phyloP scores from a whole-genome alignment of 371 early-diverging fungal species.

The Umbelopsis sp. region DNA sequence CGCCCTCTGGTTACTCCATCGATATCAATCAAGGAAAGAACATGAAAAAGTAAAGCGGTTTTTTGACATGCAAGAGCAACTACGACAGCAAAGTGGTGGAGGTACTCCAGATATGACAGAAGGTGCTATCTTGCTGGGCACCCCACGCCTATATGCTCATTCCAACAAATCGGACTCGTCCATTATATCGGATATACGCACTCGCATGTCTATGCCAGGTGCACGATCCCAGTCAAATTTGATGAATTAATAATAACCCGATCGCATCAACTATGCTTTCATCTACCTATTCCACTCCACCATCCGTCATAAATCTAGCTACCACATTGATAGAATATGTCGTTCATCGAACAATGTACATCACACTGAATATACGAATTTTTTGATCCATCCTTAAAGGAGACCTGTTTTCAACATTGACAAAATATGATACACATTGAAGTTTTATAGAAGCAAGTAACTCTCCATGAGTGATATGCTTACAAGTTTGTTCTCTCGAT shows the following conservation, averaged over 20 bases:
- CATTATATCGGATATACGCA: conserved; percentile 2
- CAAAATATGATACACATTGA: too few species aligned
- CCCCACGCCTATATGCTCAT: conserved; percentile 4
- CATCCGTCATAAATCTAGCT: too few species aligned
- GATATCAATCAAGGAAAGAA: conserved; percentile 50
- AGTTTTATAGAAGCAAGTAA: too few species aligned
- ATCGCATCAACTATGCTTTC: too few species aligned
- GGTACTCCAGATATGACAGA: conserved; percentile 10
- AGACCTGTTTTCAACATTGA: too few species aligned
- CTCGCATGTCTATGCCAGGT: not conserved
- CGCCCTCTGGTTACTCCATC: conserved; percentile 45
- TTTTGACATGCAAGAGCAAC: conserved; percentile 29
- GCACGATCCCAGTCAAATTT: not conserved
- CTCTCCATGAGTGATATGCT: too few species aligned
- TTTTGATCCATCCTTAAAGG: too few species aligned
- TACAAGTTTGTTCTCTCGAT: too few species aligned
- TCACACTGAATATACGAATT: too few species aligned
- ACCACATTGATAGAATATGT: too few species aligned
- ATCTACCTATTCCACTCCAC: too few species aligned
- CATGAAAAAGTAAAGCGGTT: conserved; percentile 45
- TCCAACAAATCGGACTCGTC: conserved; percentile 9
- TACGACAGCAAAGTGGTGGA: not conserved
- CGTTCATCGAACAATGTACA: too few species aligned
- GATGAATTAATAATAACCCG: not conserved
- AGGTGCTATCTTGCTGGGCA: conserved; percentile 8